These are phyloP conservation scores for Boehmeria nivea DNA, from an alignment of 306 rosid genomes.

Conservation along the genomic window DNA sequence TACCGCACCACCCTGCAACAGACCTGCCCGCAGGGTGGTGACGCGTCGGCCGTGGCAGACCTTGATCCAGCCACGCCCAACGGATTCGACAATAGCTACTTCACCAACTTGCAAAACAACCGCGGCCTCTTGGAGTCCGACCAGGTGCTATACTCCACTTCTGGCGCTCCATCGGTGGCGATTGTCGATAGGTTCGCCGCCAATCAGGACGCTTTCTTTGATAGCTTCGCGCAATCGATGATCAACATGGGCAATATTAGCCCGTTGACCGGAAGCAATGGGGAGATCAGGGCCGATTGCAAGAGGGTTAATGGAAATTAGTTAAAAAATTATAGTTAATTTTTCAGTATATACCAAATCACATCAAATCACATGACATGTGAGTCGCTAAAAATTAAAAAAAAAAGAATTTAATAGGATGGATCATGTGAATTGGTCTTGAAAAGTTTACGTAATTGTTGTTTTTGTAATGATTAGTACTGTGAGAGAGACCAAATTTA, in stretches of 20 bases:
- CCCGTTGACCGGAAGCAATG: conserved; percentile 47
- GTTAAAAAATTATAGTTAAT: background rate
- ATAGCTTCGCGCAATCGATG: conserved; percentile 55
- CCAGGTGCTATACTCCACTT: conserved; percentile 46
- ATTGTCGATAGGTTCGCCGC: conserved; percentile 44
- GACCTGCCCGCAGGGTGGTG: conserved; percentile 56
- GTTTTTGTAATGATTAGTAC: too few species aligned
- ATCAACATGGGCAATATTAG: conserved; percentile 69
- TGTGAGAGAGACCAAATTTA: too few species aligned
- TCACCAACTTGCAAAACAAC: conserved; percentile 31
- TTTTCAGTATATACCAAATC: too few species aligned
- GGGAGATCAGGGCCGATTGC: conserved; percentile 56
- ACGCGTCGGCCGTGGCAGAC: conserved; percentile 31
- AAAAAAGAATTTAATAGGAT: too few species aligned
- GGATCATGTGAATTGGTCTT: too few species aligned
- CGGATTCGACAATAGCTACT: conserved; percentile 57
- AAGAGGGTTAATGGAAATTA: conserved; percentile 55
- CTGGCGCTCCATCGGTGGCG: conserved; percentile 41
- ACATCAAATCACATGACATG: too few species aligned
- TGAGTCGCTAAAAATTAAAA: too few species aligned
- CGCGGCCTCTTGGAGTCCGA: conserved; percentile 54
- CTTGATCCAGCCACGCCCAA: conserved; percentile 37
- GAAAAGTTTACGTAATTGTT: too few species aligned
- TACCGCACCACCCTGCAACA: conserved; percentile 44
- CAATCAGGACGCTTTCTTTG: conserved; percentile 48